These are phyloP conservation scores for Plectosphaerella cucumerina DNA, from an alignment of 2,329 filamentous ascomycete genomes.

Conservation along the genomic window DNA sequence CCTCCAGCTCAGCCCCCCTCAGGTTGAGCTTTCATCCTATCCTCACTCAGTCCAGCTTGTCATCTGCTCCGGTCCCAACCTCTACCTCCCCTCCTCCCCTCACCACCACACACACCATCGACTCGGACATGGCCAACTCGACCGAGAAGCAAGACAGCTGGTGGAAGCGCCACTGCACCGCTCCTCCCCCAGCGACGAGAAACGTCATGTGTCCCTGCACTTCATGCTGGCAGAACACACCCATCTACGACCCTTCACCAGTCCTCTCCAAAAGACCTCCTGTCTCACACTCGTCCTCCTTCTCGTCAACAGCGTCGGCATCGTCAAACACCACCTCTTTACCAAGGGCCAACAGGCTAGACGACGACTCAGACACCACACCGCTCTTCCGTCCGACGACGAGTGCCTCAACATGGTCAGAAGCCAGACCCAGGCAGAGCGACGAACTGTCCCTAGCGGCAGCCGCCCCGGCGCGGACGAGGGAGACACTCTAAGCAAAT, in stretches of 20 bases:
- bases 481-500: slow-evolving; percentile 1
- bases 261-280: background rate
- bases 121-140: slow-evolving; percentile 9
- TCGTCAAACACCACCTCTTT: background rate
- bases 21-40: background rate
- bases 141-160: slow-evolving; percentile 23
- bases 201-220: slow-evolving; percentile 29
- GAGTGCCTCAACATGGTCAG: background rate
- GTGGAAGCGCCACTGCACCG: slow-evolving; percentile 36
- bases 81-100: background rate
- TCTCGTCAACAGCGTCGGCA: background rate
- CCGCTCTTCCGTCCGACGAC: background rate
- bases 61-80: background rate
- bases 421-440: background rate
- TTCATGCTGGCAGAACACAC: slow-evolving; percentile 19
- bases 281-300: background rate
- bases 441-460: background rate
- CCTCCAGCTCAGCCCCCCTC: background rate
- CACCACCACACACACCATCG: background rate
- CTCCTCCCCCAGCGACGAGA: slow-evolving; percentile 29
- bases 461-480: background rate
- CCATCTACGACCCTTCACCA: background rate
- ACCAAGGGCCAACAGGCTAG: background rate
- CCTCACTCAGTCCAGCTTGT: background rate
- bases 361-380: background rate